Evolutionary conservation across 305 asterid species (phyloP), one percentile per base, ranked within the genome.

Genomic region (Fraxinus latifolia): DNA sequence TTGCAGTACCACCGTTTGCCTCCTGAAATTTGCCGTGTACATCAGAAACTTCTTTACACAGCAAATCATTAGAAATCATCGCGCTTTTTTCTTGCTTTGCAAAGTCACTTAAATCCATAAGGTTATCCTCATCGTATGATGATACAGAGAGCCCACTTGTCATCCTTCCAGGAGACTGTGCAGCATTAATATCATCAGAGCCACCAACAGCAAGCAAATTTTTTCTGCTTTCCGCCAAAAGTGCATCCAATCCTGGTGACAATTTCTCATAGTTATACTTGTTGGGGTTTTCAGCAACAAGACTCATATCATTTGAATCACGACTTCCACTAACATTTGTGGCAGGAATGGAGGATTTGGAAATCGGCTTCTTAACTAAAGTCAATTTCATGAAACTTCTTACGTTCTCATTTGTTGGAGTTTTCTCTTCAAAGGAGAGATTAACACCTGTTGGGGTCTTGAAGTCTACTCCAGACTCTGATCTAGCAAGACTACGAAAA

Each of bases 251-350:
- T 80, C 85, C 89, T 77, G 98, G 97, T 80, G 97, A 86, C 81
- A 92, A 83, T 84, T 85, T 91, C 74, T 85, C 98, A 55, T 89
- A 95, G 84, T 95, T 93, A 88, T 92, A 95, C 89, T 85, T 87
- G 77, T 87, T 85, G 50, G 87, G 87, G 83, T 88, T 89, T 70
- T 92, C 93, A 85, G 89, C 94, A 78, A 92, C 91, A 81, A 95
- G 92, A 89, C 97, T 96, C 99, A 96, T 96, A 83, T 91, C 97
- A 88, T 89, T 91, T 82, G 96, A 90, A 84, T 83, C 90, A 80
- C 87, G 83, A 82, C 80, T 74, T 74, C 88, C 90, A 84, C 91
- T 91, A 82, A 78, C 77, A 83, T 91, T 90, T 76, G 85, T 77
- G 71, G 55, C 81, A 70, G 91, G 89, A 47, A 86, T 68, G 78